Evolutionary conservation across 768 basidiomycete genomes (phyloP), one percentile per base, ranked within the genome.

Genomic region (Tricholoma flavovirens): DNA sequence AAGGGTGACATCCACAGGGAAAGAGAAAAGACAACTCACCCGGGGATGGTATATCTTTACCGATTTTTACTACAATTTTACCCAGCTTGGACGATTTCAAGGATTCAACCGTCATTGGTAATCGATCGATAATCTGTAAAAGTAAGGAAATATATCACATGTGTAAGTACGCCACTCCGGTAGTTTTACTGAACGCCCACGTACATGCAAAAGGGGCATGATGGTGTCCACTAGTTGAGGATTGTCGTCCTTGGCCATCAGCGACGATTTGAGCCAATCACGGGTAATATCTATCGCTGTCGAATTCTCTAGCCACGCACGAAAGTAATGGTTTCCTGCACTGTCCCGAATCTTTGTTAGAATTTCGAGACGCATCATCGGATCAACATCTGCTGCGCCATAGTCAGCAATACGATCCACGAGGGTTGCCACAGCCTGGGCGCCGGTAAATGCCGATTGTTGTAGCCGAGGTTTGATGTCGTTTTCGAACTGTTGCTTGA

Each of bases 121-220:
- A 72, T 53, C 91, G 86, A 70, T 93, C 91, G 65, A 92, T 84
- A 61, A 93, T 86, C 91, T 90, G 66, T 36, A 53, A 46, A 54
- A 38, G 21, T 35, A 53, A 19, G 32, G 19, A 33, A 38, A 58
- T 35, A 1, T n/a, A 21, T 54, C n/a, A 19, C 26, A 17, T 22
- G n/a, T 2, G 29, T 53, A 11, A 53, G 35, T n/a, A 5, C 8
- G 12, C 45, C 24, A 46, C 19, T 15, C 15, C n/a, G 46, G 46
- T n/a, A 35, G 9, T 35, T 6, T 45, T 54, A 35, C 33, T 55
- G 19, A 2, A 48, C 36, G 48, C 62, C 53, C 51, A 83, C 90
- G 77, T 73, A 93, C 91, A 73, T 92, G 89, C 51, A 93, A 75
- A 62, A 93, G 75, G 30, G 90, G 90, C 91, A 92, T 93, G 55